phyloP scores from a whole-genome alignment of 345 rosid species.

The Rubroshorea leprosula region DNA sequence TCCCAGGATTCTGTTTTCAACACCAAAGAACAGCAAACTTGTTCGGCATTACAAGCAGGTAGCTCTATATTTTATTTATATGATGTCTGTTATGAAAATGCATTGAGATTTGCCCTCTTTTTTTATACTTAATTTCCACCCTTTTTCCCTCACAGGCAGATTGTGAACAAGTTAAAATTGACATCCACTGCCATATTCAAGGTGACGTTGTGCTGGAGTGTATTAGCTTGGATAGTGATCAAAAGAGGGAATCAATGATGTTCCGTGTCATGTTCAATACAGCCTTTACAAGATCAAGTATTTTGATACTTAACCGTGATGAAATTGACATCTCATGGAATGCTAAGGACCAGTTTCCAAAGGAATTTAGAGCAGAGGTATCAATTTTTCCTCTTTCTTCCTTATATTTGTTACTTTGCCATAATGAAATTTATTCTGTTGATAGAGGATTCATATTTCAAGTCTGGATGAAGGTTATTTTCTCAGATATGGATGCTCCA shows the following conservation, averaged over 20 bases:
- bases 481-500: constrained; percentile 61
- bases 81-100: no score
- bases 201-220: constrained; percentile 86
- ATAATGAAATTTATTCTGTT: constrained; percentile 12
- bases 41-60: constrained; percentile 62
- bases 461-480: constrained; percentile 51
- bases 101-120: no score
- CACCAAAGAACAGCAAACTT: constrained; percentile 53
- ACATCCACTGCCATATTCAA: constrained; percentile 60
- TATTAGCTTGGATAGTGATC: constrained; percentile 48
- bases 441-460: constrained; percentile 17
- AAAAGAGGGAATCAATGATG: constrained; percentile 61
- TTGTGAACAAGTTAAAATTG: constrained; percentile 53
- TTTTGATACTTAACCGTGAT: constrained; percentile 52
- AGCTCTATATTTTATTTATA: no score
- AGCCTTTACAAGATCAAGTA: constrained; percentile 65
- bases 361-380: constrained; percentile 75
- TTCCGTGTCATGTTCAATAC: constrained; percentile 71
- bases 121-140: constrained; percentile 13
- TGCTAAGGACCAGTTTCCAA: constrained; percentile 53
- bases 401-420: constrained; percentile 4
- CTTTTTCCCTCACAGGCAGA: constrained; percentile 63
- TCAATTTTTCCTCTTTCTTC: constrained; percentile 10
- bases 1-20: constrained; percentile 60
- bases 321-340: constrained; percentile 70